Percentiles rank a stretch among this genome's conserved stretches.
phyloP scores from a whole-genome alignment of 208 protist species.

The Phytomonas francai region DNA sequence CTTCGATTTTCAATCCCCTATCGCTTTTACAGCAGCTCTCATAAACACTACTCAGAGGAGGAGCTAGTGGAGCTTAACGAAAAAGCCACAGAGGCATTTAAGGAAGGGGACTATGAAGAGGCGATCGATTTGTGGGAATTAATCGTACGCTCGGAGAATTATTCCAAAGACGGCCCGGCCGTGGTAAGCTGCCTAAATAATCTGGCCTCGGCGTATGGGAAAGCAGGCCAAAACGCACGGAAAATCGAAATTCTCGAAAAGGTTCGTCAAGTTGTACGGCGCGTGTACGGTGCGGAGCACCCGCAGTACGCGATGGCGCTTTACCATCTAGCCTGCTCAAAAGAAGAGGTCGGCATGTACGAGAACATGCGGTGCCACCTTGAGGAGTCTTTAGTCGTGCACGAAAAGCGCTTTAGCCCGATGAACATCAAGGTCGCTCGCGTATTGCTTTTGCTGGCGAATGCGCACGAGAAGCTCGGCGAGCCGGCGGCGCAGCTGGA shows the following conservation, averaged over 20 bases:
- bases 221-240: conserved; percentile 60
- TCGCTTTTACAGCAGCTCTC: neutral
- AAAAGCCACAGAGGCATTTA: conserved; percentile 36
- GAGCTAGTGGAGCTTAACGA: conserved; percentile 61
- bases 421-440: conserved; percentile 72
- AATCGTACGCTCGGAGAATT: conserved; percentile 31
- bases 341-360: conserved; percentile 70
- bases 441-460: conserved; percentile 63
- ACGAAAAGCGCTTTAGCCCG: conserved; percentile 62
- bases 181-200: conserved; percentile 84
- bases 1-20: neutral
- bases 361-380: conserved; percentile 69
- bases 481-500: conserved; percentile 51
- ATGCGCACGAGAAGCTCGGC: conserved; percentile 60
- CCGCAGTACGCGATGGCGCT: conserved; percentile 85
- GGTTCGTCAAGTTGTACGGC: conserved; percentile 43
- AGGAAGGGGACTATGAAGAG: conserved; percentile 48
- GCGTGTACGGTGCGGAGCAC: conserved; percentile 64
- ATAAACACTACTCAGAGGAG: neutral
- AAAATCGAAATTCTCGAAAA: conserved; percentile 72
- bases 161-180: conserved; percentile 41
- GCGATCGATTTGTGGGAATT: conserved; percentile 70
- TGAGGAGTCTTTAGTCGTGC: conserved; percentile 46
- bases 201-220: conserved; percentile 81
- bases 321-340: conserved; percentile 75